Base-by-base conservation (phyloP, 2,329 filamentous ascomycete species). In the Zarea fungicola region DNA sequence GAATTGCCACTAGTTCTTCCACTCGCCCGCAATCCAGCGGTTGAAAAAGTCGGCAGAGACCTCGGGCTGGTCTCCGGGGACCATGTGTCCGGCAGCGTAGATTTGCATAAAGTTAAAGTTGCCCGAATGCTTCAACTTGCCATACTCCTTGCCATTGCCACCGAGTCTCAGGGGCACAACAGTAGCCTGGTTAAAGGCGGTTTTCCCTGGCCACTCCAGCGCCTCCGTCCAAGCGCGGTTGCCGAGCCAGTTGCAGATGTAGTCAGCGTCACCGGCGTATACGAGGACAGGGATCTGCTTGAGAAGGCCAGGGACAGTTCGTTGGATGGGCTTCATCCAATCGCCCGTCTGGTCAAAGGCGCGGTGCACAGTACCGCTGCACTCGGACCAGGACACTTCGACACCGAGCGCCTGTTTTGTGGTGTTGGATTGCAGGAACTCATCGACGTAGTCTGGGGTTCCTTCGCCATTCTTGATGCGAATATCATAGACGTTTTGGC, bases 271-370 rank as follows among this genome's bases (percentile, higher is more conserved):
- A 63, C 89, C 89, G 51, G 88, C 93, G 62, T 97, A 99, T 76
- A 99, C 85, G 53, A 97, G 80, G 49, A 97, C 88, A 22, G 92
- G 92, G 53, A 99, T 93, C 77, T 97, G 72, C 71, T 93, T 83
- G 52, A 99, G 81, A 47, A 99, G 75, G 47, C 79, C 80, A 34
- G 93, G 92, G 6, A 99, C 87, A 21, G 96, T 79, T 53, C 85
- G 87, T 77, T 95, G 89, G 83, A 87, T 96, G 44, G 93, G 93
- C 78, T 96, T 86, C 87, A 96, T 96, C 93, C 93, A 99, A 73
- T 99, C 93, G 64, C 93, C 93, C 62, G 92, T 85, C 73, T 96
- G 89, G 49, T 96, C 75, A 80, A 99, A 99, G 80, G 96, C 95
- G 63, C 91, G 83, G 83, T 97, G 97, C 73, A 99, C 95, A 70